Evolutionary conservation across 1,284 basidiomycete species (phyloP).

Genomic region (Phylloporus gajari): DNA sequence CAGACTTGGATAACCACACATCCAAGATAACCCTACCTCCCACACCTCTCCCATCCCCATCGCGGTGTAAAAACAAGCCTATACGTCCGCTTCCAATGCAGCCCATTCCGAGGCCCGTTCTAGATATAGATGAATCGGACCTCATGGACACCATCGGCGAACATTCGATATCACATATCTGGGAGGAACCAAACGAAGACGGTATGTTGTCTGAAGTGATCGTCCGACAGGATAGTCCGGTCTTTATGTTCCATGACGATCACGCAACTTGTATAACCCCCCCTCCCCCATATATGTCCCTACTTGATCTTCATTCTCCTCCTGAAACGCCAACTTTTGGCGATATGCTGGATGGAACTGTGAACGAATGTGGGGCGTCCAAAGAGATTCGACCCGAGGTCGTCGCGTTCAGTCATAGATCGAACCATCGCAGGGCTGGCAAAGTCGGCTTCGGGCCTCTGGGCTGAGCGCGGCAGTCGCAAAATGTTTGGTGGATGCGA

Average conservation of each 20-base stretch:
- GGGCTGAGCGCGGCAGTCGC: slow-evolving; percentile 31
- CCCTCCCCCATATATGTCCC: slow-evolving; percentile 32
- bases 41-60: slow-evolving; percentile 15
- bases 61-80: background rate
- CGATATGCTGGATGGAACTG: slow-evolving; percentile 34
- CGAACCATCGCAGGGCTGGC: slow-evolving; percentile 44
- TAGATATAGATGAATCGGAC: slow-evolving; percentile 24
- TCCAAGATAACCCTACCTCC: background rate
- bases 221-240: slow-evolving; percentile 38
- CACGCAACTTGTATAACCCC: slow-evolving; percentile 20
- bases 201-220: slow-evolving; percentile 19
- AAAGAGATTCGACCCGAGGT: slow-evolving; percentile 32
- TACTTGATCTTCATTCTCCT: slow-evolving; percentile 8
- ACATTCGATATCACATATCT: slow-evolving; percentile 19
- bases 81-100: slow-evolving; percentile 33
- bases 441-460: slow-evolving; percentile 34
- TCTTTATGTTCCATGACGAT: slow-evolving; percentile 20
- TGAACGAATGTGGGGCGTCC: slow-evolving; percentile 30
- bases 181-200: slow-evolving; percentile 11
- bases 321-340: slow-evolving; percentile 23
- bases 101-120: slow-evolving; percentile 34
- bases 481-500: slow-evolving; percentile 37
- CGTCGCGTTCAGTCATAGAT: slow-evolving; percentile 33
- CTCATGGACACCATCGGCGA: slow-evolving; percentile 8
- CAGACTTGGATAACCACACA: background rate